Evolutionary conservation across 1,284 basidiomycete genomes (phyloP).

Genomic region (Ustanciosporium gigantosporum): DNA sequence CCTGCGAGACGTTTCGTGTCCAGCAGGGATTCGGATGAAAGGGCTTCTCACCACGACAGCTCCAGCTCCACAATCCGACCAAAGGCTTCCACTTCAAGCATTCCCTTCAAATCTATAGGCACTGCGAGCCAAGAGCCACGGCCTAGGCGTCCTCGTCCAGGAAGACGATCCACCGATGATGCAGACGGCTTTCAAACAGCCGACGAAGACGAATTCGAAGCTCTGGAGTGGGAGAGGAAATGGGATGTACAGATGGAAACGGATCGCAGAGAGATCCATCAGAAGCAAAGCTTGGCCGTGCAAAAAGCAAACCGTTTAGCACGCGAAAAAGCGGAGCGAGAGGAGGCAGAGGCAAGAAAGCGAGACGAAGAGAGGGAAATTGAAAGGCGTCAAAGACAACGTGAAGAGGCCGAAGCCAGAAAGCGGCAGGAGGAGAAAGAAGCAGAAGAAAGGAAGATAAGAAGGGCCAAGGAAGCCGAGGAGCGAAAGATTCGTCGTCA

Average conservation of each 20-base stretch:
- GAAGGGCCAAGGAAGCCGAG: conserved; percentile 20
- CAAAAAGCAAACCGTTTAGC: no score
- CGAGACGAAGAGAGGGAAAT: conserved; percentile 19
- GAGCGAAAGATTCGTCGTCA: conserved; percentile 10
- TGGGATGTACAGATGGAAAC: conserved; percentile 26
- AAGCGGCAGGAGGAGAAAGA: conserved; percentile 1
- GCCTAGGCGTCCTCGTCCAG: conserved; percentile 4
- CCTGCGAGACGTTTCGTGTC: no score
- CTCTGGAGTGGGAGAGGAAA: conserved; percentile 31
- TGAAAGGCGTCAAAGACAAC: conserved; percentile 2
- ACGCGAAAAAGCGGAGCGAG: conserved; percentile 6
- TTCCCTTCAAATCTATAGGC: neutral
- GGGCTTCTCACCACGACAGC: no score
- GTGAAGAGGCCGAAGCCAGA: neutral
- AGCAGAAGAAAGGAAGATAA: conserved; percentile 3
- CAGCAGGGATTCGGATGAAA: no score
- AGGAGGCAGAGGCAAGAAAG: conserved; percentile 8
- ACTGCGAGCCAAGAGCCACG: neutral
- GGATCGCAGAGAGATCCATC: conserved; percentile 20
- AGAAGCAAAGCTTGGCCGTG: no score
- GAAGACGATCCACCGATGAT: conserved; percentile 23
- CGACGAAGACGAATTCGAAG: conserved; percentile 29
- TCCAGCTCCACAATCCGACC: no score
- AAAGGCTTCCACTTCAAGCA: neutral
- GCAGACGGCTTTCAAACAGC: conserved; percentile 29